These are phyloP conservation scores for Lipomyces yamanashiensis DNA, from an alignment of 805 yeast genomes.

Conservation along the genomic window DNA sequence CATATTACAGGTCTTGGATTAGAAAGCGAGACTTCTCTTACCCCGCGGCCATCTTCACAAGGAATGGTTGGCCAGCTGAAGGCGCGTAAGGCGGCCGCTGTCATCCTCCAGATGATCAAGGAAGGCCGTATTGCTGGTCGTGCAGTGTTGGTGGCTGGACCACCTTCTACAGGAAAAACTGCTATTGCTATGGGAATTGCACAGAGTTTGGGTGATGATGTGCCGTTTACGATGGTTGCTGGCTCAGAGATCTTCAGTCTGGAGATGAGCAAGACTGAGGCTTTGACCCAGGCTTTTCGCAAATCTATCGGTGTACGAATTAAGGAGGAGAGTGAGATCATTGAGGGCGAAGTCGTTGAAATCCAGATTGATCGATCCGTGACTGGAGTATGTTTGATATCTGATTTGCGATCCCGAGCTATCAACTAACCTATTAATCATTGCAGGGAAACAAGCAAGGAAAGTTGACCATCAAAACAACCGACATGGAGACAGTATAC, in stretches of 20 bases:
- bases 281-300: conserved; percentile 93
- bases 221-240: conserved; percentile 93
- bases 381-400: conserved; percentile 58
- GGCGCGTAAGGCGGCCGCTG: conserved; percentile 94
- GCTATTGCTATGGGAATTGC: conserved; percentile 90
- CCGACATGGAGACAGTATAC: conserved; percentile 98
- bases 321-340: conserved; percentile 94
- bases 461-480: conserved; percentile 92
- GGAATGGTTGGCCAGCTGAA: conserved; percentile 98
- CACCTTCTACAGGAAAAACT: conserved; percentile 98
- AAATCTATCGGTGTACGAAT: conserved; percentile 94
- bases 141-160: conserved; percentile 94
- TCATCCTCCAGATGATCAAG: conserved; percentile 88
- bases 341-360: conserved; percentile 99
- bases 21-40: conserved; percentile 71
- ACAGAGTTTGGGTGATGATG: conserved; percentile 62
- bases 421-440: background rate
- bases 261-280: conserved; percentile 94
- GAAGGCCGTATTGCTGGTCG: conserved; percentile 96
- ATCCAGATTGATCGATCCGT: conserved; percentile 90
- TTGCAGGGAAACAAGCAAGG: conserved; percentile 90
- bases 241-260: conserved; percentile 92
- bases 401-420: background rate
- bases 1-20: conserved; percentile 97
- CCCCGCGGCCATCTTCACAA: conserved; percentile 78